Evolutionary conservation across 371 early-diverging fungal species (phyloP).

Genomic region (Mucor piriformis): DNA sequence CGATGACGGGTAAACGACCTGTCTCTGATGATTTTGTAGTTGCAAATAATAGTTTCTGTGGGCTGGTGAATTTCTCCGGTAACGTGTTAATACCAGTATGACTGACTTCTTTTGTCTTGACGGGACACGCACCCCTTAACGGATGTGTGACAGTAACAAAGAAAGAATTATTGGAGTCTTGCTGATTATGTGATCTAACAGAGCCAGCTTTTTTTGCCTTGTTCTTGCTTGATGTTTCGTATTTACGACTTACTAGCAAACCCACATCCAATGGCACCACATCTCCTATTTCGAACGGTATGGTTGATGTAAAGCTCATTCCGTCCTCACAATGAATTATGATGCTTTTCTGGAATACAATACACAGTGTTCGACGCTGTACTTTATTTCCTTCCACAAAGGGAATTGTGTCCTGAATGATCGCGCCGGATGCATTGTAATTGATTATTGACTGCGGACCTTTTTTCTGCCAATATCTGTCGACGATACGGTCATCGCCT

Average conservation of each 20-base stretch:
- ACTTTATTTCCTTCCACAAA: slow-evolving; percentile 8
- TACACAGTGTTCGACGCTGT: slow-evolving; percentile 19
- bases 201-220: not conserved
- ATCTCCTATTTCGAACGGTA: slow-evolving; percentile 24
- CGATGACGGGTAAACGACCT: slow-evolving; percentile 16
- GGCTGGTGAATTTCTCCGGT: not conserved
- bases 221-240: not conserved
- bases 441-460: slow-evolving; percentile 13
- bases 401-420: not conserved
- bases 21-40: slow-evolving; percentile 5
- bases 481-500: slow-evolving; percentile 3
- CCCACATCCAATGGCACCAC: slow-evolving; percentile 23
- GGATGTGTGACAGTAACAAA: slow-evolving; percentile 25
- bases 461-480: slow-evolving; percentile 12
- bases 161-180: no score
- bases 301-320: slow-evolving; percentile 5
- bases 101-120: slow-evolving; percentile 11
- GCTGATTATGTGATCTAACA: not conserved
- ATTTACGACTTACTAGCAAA: slow-evolving; percentile 12
- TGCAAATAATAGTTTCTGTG: slow-evolving; percentile 18
- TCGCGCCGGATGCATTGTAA: not conserved
- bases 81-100: not conserved
- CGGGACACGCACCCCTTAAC: slow-evolving; percentile 10
- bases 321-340: slow-evolving; percentile 19
- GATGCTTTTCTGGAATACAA: slow-evolving; percentile 19